Base-by-base conservation (phyloP, 176 grass and related monocot genomes). In the Puya raimondii region DNA sequence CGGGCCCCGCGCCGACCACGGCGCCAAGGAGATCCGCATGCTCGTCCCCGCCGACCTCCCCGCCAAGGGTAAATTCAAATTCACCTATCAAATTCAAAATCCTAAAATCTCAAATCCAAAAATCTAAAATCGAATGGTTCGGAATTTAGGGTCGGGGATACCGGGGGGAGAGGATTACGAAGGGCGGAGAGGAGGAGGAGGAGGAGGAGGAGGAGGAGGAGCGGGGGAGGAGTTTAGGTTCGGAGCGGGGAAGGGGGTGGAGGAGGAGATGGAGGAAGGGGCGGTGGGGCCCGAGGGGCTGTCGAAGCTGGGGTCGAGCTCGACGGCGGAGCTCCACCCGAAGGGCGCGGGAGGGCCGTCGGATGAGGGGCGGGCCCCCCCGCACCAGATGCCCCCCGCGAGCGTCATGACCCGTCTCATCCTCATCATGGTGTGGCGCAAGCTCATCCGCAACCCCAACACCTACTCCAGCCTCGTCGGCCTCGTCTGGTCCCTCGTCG, bases 361-460 rank as follows among this genome's bases (percentile, higher is more conserved):
- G 76, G 50, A 2, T 52, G 74, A 51, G 27, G 48, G n/a, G 47
- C 33, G 49, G 59, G 65, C 52, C 64, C 57, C 52, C 64, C 64
- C 64, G 54, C 82, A 81, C 10, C 86, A 90, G 65, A 90, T 88
- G 88, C 92, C 92, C 17, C 83, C 92, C 57, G 75, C 92, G 26
- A 88, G 92, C 84, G 92, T 96, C 10, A 82, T 96, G 78, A 88
- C 80, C 0, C 75, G 92, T 11, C 88, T 96, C 11, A 91, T 96
- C 66, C 78, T 96, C 9, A 88, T 91, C 76, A 96, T 96, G 92
- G 92, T 96, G 51, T 99, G 94, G 89, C 94, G 94, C 72, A 99
- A 93, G 72, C 87, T 99, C 12, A 93, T 93, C 49, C 86, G 94
- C 58, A 99, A 99, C 56, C 94, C 94, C 4, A 99, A 93, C 89